Base-by-base conservation (phyloP, 306 rosid genomes). In the Cicer arietinum region DNA sequence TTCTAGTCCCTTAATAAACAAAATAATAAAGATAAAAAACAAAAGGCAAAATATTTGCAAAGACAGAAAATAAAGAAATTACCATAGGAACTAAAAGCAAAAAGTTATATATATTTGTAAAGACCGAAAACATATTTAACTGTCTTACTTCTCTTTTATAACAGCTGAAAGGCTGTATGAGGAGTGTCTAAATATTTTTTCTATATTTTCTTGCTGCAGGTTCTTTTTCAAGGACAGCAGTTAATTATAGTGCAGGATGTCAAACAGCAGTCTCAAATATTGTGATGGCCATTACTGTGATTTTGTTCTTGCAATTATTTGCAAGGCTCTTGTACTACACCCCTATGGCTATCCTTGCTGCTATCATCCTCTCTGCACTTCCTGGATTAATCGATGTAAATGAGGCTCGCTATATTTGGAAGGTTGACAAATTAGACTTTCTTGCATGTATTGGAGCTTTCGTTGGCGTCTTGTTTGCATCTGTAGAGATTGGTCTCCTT, bases 171-270 rank as follows among this genome's bases (percentile, higher is more conserved):
- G 43, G 17, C 43, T 30, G 16, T 59, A 11, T 60, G 11, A 35
- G 44, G 45, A 12, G 5, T 7, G 6, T 39, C 43, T 11, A 60
- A 40, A 9, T 6, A 51, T 41, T 41, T 48, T 48, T n/a, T 77
- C 67, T 41, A 67, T 8, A 20, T 37, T 77, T 64, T 65, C 7
- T 39, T 47, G 44, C 8, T 64, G 69, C 86, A 86, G 96, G 97
- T 59, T 90, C 97, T 1, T 86, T 92, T 80, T 92, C 97, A 7
- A 84, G 94, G 3, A 85, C 96, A 1, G 97, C 96, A 0, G 97
- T 92, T 13, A 90, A 92, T 80, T 88, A 79, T 84, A 90, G 90
- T 54, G 94, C 94, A 3, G 96, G 97, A 0, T 87, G 93, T 72
- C 83, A 90, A 75, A 87, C 96, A 5, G 63, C 83, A 4, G 91